phyloP scores from a whole-genome alignment of 2,329 filamentous ascomycete genomes.

The Gaeumannomyces sp. region DNA sequence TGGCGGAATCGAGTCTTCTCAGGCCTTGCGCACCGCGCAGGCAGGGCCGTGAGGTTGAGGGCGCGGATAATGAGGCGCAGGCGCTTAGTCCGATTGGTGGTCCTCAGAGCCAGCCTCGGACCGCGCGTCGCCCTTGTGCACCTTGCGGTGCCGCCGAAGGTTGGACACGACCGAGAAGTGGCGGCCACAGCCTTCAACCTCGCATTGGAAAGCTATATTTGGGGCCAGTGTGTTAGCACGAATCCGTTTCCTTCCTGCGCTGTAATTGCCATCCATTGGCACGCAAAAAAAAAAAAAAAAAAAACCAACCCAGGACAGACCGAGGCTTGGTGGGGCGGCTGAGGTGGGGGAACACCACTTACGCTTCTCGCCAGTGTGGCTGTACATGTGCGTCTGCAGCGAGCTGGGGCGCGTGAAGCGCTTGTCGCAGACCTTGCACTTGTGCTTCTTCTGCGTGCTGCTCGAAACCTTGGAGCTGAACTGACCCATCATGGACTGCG shows the following conservation, averaged over 20 bases:
- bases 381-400: slow-evolving; percentile 95
- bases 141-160: slow-evolving; percentile 87
- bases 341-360: slow-evolving; percentile 37
- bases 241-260: background rate
- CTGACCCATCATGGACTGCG: slow-evolving; percentile 96
- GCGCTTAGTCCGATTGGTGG: slow-evolving; percentile 49
- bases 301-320: no score
- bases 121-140: slow-evolving; percentile 73
- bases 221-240: background rate
- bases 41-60: no score
- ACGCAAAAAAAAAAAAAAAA: background rate
- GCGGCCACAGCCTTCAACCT: slow-evolving; percentile 89
- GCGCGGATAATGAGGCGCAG: no score
- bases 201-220: slow-evolving; percentile 75
- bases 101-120: slow-evolving; percentile 60
- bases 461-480: slow-evolving; percentile 96
- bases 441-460: slow-evolving; percentile 98
- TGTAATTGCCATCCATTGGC: background rate
- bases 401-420: slow-evolving; percentile 92
- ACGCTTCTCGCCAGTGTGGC: slow-evolving; percentile 97
- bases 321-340: background rate
- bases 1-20: background rate
- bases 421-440: slow-evolving; percentile 98
- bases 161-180: slow-evolving; percentile 98
- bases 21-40: no score